A percentile compares a stretch with the other conserved stretches of the same genome.
Evolutionary conservation across 2,329 filamentous ascomycete species (phyloP).

Genomic region (Diaporthe sp.): DNA sequence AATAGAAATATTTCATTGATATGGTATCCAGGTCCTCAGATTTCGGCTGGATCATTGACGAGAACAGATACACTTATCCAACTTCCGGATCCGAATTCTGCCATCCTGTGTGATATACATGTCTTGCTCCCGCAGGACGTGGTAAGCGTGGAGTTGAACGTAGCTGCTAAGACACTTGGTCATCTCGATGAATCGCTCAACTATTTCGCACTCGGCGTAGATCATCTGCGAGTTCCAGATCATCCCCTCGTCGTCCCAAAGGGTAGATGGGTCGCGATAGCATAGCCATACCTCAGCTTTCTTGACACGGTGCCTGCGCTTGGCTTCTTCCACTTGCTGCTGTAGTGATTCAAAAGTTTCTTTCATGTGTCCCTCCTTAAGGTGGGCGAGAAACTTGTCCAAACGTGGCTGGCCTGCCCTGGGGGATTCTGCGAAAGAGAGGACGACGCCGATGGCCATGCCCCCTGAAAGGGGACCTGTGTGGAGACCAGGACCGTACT

Average conservation of each 20-base stretch:
- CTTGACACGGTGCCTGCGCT: neutral
- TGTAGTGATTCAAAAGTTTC: neutral
- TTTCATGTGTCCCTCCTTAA: neutral
- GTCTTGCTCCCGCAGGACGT: neutral
- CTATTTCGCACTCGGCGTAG: neutral
- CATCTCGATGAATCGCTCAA: neutral
- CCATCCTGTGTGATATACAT: neutral
- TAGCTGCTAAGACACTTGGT: neutral
- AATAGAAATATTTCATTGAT: too few species aligned
- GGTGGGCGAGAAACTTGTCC: neutral
- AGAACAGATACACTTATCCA: neutral
- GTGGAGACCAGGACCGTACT: neutral
- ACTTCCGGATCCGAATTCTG: neutral
- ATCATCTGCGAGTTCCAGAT: neutral
- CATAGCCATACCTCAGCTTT: neutral
- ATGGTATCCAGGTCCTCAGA: neutral
- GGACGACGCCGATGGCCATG: neutral
- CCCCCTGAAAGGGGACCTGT: neutral
- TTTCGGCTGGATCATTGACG: neutral
- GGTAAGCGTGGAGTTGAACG: neutral
- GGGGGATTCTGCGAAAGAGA: neutral
- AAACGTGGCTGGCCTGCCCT: neutral
- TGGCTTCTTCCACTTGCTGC: neutral
- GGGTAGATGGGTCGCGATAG: neutral
- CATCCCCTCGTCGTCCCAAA: neutral